A percentile compares a stretch with the other conserved stretches of the same genome.
These are phyloP conservation scores for Spongospora subterranea DNA, from an alignment of 208 protist species.

Conservation along the genomic window DNA sequence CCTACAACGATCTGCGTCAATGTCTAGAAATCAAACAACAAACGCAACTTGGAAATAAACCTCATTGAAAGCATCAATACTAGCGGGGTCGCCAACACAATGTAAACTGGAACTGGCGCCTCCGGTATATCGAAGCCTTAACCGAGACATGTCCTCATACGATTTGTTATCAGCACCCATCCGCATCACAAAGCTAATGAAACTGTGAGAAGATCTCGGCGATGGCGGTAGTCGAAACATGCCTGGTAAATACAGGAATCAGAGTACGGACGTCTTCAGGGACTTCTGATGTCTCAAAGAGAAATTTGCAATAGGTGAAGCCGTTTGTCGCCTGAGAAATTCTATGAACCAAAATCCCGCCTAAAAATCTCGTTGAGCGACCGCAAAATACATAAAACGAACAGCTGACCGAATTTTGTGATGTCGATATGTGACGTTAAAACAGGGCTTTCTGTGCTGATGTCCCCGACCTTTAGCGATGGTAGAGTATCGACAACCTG, in stretches of 20 bases:
- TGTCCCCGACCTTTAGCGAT: background rate
- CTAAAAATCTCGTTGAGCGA: background rate
- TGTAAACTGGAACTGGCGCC: background rate
- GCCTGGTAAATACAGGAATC: background rate
- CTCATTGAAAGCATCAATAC: background rate
- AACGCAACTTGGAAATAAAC: background rate
- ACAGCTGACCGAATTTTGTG: background rate
- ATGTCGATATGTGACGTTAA: background rate
- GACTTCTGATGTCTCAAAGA: background rate
- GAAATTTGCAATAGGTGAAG: background rate
- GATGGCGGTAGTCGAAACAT: background rate
- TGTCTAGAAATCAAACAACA: background rate
- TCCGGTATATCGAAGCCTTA: background rate
- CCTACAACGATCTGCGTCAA: background rate
- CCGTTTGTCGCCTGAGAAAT: background rate
- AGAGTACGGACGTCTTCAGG: background rate
- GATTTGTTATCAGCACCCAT: constrained; percentile 17
- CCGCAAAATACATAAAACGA: background rate
- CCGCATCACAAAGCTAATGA: background rate
- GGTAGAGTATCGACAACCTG: background rate
- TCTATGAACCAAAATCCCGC: background rate
- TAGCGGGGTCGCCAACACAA: background rate
- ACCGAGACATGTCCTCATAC: constrained; percentile 50
- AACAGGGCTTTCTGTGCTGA: background rate
- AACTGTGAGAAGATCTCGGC: background rate